Base-by-base conservation (phyloP, 2,329 filamentous ascomycete genomes). In the Aurifilum marmelostoma region DNA sequence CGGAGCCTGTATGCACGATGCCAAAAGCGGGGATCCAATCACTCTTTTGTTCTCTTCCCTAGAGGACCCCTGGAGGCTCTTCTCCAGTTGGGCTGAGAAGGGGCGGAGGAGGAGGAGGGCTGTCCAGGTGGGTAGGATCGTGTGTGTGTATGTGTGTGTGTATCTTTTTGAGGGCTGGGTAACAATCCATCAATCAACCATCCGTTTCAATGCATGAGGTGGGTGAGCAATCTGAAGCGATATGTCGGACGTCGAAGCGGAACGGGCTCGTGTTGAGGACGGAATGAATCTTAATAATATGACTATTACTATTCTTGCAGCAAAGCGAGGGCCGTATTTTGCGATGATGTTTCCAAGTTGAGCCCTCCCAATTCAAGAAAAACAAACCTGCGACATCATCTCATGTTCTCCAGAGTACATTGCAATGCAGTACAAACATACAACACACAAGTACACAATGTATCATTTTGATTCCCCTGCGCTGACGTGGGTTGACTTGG, bases 401-500 rank as follows among this genome's bases (percentile, higher is more conserved):
- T 54, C 50, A 54, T 4, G n/a, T 24, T 24, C n/a, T n/a, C 18
- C n/a, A 7, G 9, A n/a, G 18, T 54, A 54, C 50, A 27, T 54
- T n/a, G 18, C 41, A 6, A 12, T 14, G n/a, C 9, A 27, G n/a
- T 27, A 54, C 47, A 39, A 39, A 11, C 5, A 2, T 39, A 12
- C 37, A 39, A 39, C 6, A 39, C 37, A 39, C 47, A 5, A 27
- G 50, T 54, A n/a, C n/a, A n/a, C n/a, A n/a, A n/a, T n/a, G n/a
- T n/a, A 54, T 54, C 27, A 32, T 56, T 56, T 29, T 56, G 14
- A 56, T 56, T 29, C 24, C 43, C 43, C 12, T 56, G 24, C 14
- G 52, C 52, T 56, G 52, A 56, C 52, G 52, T 29, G 52, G 52
- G 52, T 18, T 54, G 50, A 52, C 50, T 21, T n/a, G 43, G 18